phyloP scores from a whole-genome alignment of 1,284 basidiomycete genomes.

The Moesziomyces sp. region DNA sequence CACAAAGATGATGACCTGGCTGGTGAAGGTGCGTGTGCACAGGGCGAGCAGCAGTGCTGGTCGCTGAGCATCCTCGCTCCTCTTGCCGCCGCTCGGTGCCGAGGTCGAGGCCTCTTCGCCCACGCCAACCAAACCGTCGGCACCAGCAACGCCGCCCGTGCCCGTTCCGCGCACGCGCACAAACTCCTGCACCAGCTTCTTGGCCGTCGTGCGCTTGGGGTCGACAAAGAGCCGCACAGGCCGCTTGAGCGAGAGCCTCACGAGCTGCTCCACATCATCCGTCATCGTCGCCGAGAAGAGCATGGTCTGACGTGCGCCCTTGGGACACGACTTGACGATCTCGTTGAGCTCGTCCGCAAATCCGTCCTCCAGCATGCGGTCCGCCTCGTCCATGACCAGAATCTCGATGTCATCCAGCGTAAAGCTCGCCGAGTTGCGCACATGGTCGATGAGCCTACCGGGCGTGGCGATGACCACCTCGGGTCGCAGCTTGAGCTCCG shows the following conservation, averaged over 20 bases:
- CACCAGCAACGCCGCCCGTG: slow-evolving; percentile 43
- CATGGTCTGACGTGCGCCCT: slow-evolving; percentile 70
- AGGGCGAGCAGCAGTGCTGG: slow-evolving; percentile 91
- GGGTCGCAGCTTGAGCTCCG: slow-evolving; percentile 91
- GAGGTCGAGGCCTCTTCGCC: slow-evolving; percentile 76
- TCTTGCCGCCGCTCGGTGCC: slow-evolving; percentile 3
- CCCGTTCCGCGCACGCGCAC: slow-evolving; percentile 58
- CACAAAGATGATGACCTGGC: slow-evolving; percentile 98
- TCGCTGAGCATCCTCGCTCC: slow-evolving; percentile 89
- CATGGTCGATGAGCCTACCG: slow-evolving; percentile 94
- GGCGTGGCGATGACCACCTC: slow-evolving; percentile 99
- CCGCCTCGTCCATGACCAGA: slow-evolving; percentile 99
- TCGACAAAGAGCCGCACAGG: slow-evolving; percentile 88
- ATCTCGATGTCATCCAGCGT: slow-evolving; percentile 95
- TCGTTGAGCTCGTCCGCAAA: slow-evolving; percentile 96
- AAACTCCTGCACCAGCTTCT: slow-evolving; percentile 93
- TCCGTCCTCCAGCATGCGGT: slow-evolving; percentile 96
- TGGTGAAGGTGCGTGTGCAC: slow-evolving; percentile 82
- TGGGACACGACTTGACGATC: slow-evolving; percentile 90
- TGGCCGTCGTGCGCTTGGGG: slow-evolving; percentile 86
- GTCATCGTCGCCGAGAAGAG: slow-evolving; percentile 99
- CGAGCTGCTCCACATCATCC: slow-evolving; percentile 89
- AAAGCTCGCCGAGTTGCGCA: slow-evolving; percentile 94
- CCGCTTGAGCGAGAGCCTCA: slow-evolving; percentile 88
- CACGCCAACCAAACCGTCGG: slow-evolving; percentile 79